These are phyloP conservation scores for Anisodus tanguticus DNA, from an alignment of 257 asterid genomes.

Conservation along the genomic window DNA sequence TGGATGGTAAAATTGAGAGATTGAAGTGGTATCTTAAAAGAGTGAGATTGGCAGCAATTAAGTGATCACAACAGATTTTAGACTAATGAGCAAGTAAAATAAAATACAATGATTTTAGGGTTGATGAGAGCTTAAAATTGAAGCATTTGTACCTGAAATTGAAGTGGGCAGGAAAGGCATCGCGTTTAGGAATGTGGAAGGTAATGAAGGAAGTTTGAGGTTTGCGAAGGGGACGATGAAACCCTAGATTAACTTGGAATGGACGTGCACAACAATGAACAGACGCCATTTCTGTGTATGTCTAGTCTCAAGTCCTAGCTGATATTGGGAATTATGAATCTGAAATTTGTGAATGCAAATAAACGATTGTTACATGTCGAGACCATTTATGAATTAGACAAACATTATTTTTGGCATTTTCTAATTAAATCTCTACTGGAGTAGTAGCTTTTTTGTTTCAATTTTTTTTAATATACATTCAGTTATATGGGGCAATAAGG, in stretches of 20 bases:
- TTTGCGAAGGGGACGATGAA: conserved; percentile 22
- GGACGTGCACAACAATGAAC: conserved; percentile 22
- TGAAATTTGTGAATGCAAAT: not conserved
- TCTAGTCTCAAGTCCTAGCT: not conserved
- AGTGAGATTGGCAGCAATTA: not conserved
- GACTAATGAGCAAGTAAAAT: not conserved
- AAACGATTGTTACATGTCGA: not conserved
- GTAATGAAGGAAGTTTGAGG: not conserved
- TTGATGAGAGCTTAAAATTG: not conserved
- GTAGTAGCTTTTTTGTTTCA: no score
- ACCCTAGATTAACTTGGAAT: conserved; percentile 26
- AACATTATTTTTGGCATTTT: no score
- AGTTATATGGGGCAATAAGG: no score
- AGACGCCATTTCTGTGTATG: not conserved
- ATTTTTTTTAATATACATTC: no score
- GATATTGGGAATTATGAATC: conserved; percentile 17
- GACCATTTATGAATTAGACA: not conserved
- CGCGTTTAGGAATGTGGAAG: conserved; percentile 21
- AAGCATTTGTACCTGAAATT: conserved; percentile 31
- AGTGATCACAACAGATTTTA: not conserved
- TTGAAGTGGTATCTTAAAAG: not conserved
- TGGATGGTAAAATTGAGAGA: no score
- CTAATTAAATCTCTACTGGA: no score
- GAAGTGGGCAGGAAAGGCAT: conserved; percentile 26
- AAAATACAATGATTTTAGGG: not conserved